Percentiles rank a stretch among this genome's conserved stretches.
Conservation (phyloP, 768 basidiomycete genomes). For the Rhodotorula babjevae region DNA sequence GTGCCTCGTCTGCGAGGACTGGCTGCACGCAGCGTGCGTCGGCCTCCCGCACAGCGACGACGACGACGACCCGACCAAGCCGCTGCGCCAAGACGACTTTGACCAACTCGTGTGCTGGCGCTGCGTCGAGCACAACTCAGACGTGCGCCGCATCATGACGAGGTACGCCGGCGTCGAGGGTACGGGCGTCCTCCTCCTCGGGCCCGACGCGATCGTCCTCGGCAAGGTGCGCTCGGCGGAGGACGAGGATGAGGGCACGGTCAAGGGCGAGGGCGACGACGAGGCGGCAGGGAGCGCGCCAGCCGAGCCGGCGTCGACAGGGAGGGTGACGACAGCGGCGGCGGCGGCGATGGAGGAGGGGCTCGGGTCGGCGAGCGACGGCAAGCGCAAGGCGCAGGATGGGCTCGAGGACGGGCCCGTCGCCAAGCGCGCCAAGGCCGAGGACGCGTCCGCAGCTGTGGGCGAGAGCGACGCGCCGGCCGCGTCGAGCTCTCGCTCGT, state of each 20-base stretch:
- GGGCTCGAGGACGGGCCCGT: neutral
- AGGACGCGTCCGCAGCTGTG: neutral
- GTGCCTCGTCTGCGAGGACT: slow-evolving; percentile 40
- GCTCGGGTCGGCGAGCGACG: neutral
- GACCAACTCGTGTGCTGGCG: slow-evolving; percentile 32
- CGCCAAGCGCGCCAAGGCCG: neutral
- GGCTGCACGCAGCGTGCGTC: slow-evolving; percentile 38
- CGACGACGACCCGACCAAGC: neutral
- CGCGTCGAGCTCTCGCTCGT: neutral
- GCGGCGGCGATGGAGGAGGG: neutral
- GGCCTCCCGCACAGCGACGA: slow-evolving; percentile 30
- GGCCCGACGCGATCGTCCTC: neutral
- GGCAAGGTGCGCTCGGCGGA: neutral
- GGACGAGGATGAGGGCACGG: slow-evolving; percentile 2
- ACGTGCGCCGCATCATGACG: slow-evolving; percentile 12
- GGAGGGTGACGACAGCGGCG: neutral
- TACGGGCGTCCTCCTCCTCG: slow-evolving; percentile 23
- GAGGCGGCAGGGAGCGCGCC: neutral
- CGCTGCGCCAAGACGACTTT: slow-evolving; percentile 33
- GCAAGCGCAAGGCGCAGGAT: neutral
- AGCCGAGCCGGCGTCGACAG: too few species aligned
- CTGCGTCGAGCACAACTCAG: slow-evolving; percentile 8
- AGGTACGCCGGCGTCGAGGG: slow-evolving; percentile 30
- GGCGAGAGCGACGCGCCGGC: neutral
- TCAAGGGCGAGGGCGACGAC: neutral